Percentiles rank a stretch among this genome's conserved stretches.
Evolutionary conservation across 345 rosid genomes (phyloP).

Genomic region (Syzygium aromaticum): DNA sequence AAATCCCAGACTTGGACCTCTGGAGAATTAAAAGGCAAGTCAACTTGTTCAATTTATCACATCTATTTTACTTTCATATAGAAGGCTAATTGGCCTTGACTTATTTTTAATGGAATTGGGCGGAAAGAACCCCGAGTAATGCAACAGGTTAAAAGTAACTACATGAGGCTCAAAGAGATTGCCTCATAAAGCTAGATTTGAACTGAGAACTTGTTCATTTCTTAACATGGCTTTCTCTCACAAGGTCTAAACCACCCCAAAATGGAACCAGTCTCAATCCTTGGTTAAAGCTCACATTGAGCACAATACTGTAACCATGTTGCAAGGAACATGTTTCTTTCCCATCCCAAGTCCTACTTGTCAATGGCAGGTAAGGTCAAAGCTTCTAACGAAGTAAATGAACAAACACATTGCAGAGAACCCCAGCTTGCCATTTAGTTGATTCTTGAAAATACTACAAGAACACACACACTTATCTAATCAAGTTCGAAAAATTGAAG

Average conservation of each 20-base stretch:
- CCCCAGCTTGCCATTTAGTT: background rate
- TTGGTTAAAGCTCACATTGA: background rate
- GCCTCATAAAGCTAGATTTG: background rate
- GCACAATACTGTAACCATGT: background rate
- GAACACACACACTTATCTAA: background rate
- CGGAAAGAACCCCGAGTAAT: background rate
- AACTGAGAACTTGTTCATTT: background rate
- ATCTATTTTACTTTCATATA: background rate
- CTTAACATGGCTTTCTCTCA: background rate
- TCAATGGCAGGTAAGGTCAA: background rate
- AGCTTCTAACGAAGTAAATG: background rate
- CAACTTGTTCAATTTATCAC: background rate
- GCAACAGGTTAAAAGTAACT: background rate
- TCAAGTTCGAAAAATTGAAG: background rate
- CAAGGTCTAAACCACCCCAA: background rate
- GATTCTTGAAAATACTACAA: background rate
- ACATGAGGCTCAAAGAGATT: background rate
- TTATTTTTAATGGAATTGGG: background rate
- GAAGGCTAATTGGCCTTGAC: background rate
- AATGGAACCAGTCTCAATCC: background rate
- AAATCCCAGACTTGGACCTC: background rate
- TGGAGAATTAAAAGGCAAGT: background rate
- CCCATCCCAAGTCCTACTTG: background rate
- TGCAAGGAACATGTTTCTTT: background rate
- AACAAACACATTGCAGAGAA: background rate